Percentiles rank a stretch among this genome's conserved stretches.
phyloP scores from a whole-genome alignment of 768 basidiomycete species.

The Pisolithus microcarpus region DNA sequence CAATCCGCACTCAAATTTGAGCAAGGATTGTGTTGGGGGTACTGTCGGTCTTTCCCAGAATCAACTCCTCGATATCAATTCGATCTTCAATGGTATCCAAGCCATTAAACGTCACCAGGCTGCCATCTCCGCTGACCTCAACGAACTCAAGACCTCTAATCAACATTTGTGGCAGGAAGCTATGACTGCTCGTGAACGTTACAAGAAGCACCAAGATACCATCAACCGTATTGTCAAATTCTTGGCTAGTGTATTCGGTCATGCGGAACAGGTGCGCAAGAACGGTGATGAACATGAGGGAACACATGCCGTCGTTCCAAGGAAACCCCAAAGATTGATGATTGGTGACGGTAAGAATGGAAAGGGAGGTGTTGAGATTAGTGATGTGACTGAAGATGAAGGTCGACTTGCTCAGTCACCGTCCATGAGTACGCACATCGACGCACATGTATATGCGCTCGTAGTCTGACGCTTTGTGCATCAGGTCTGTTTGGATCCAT shows the following conservation, averaged over 20 bases:
- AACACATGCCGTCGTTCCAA: slow-evolving; percentile 40
- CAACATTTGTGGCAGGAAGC: slow-evolving; percentile 92
- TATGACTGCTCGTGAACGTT: slow-evolving; percentile 62
- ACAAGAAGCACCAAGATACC: slow-evolving; percentile 93
- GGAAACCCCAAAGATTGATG: slow-evolving; percentile 53
- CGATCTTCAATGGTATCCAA: slow-evolving; percentile 74
- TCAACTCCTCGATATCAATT: slow-evolving; percentile 67
- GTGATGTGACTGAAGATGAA: slow-evolving; percentile 37
- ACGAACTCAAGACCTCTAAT: slow-evolving; percentile 82
- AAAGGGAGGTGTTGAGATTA: slow-evolving; percentile 29
- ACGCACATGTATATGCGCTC: neutral
- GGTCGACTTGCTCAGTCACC: slow-evolving; percentile 18
- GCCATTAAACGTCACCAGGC: slow-evolving; percentile 90
- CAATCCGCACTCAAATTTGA: neutral
- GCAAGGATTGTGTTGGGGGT: neutral
- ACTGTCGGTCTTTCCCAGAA: slow-evolving; percentile 31
- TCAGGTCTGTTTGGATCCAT: slow-evolving; percentile 38
- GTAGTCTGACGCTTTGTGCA: slow-evolving; percentile 2
- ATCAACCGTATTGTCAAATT: slow-evolving; percentile 95
- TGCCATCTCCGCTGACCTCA: slow-evolving; percentile 83
- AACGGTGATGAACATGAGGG: slow-evolving; percentile 27
- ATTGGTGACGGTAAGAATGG: slow-evolving; percentile 48
- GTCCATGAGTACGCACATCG: slow-evolving; percentile 7
- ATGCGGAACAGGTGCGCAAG: slow-evolving; percentile 32
- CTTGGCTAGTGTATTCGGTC: slow-evolving; percentile 85